Percentiles rank a stretch among this genome's conserved stretches.
Evolutionary conservation across 2,329 filamentous ascomycete genomes (phyloP).

Genomic region (Lachnellula occidentalis): DNA sequence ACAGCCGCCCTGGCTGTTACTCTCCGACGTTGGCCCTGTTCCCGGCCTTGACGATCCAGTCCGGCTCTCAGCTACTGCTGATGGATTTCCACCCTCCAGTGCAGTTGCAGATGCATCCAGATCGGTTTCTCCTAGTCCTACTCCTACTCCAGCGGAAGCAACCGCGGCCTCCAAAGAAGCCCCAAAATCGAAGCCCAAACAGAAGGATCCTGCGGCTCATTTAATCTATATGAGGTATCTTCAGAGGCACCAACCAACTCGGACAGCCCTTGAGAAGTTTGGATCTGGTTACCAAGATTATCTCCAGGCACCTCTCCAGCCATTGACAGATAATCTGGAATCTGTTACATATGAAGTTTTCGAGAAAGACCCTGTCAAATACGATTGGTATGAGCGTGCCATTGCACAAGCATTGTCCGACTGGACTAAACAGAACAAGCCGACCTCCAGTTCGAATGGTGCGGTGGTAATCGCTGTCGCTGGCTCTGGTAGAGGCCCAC

Average conservation of each 20-base stretch:
- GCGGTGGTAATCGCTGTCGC: conserved; percentile 84
- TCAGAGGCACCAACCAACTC: conserved; percentile 71
- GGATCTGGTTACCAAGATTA: conserved; percentile 85
- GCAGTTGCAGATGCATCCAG: conserved; percentile 35
- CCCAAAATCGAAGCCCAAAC: conserved; percentile 38
- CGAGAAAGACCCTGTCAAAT: conserved; percentile 97
- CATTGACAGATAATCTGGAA: conserved; percentile 91
- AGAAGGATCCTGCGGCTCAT: conserved; percentile 56
- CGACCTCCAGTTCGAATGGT: conserved; percentile 65
- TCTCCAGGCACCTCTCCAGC: conserved; percentile 89
- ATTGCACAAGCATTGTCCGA: conserved; percentile 75
- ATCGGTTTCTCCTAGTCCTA: conserved; percentile 51
- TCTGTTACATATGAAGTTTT: conserved; percentile 98
- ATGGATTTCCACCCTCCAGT: conserved; percentile 35
- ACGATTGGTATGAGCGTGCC: conserved; percentile 88
- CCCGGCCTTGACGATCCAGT: conserved; percentile 31
- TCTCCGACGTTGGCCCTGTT: conserved; percentile 56
- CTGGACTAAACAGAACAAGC: conserved; percentile 67
- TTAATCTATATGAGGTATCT: conserved; percentile 79
- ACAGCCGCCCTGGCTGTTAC: conserved; percentile 54
- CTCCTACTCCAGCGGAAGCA: conserved; percentile 68
- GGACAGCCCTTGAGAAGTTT: conserved; percentile 58
- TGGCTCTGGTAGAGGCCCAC: conserved; percentile 84
- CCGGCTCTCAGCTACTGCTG: conserved; percentile 23
- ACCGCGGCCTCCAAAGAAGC: conserved; percentile 35